Conservation (phyloP, 2,329 filamentous ascomycete species). For the Amylocarpus encephaloides region DNA sequence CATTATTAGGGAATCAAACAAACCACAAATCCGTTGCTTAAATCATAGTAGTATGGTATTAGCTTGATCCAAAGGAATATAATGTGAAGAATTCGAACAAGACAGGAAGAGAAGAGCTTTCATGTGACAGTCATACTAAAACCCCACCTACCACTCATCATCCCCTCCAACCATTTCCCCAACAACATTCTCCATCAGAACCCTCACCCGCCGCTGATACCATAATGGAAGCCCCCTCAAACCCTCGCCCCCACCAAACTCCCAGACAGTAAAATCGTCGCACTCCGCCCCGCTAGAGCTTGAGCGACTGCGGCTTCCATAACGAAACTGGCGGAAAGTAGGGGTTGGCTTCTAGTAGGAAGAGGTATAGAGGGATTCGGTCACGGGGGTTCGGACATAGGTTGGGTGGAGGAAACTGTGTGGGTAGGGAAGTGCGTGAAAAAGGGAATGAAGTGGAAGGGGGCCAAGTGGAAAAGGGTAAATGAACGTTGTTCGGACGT, state of each 20-base stretch:
- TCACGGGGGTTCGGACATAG: conserved; percentile 55
- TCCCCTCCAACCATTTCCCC: not conserved
- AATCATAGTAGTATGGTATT: too few relatives aligned
- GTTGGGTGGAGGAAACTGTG: conserved; percentile 50
- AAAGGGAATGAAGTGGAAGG: not conserved
- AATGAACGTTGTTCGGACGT: conserved; percentile 51
- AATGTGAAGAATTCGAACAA: too few relatives aligned
- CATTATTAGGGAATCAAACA: conserved; percentile 35
- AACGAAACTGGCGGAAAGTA: conserved; percentile 55
- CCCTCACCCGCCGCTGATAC: not conserved
- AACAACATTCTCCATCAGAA: too few relatives aligned
- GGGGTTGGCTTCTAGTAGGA: conserved; percentile 44
- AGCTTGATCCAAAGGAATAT: too few relatives aligned
- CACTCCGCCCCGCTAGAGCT: conserved; percentile 51
- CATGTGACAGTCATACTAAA: too few relatives aligned
- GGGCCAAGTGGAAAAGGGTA: too few relatives aligned
- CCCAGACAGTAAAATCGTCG: conserved; percentile 48
- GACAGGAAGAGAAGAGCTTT: too few relatives aligned
- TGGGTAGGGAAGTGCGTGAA: not conserved
- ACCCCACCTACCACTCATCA: too few relatives aligned
- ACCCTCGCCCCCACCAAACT: not conserved
- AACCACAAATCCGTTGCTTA: not conserved
- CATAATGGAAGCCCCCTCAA: not conserved
- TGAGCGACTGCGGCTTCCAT: conserved; percentile 56
- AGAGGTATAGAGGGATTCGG: conserved; percentile 47